Evolutionary conservation across 2,329 filamentous ascomycete species (phyloP).

Genomic region (Alternaria gansuensis): DNA sequence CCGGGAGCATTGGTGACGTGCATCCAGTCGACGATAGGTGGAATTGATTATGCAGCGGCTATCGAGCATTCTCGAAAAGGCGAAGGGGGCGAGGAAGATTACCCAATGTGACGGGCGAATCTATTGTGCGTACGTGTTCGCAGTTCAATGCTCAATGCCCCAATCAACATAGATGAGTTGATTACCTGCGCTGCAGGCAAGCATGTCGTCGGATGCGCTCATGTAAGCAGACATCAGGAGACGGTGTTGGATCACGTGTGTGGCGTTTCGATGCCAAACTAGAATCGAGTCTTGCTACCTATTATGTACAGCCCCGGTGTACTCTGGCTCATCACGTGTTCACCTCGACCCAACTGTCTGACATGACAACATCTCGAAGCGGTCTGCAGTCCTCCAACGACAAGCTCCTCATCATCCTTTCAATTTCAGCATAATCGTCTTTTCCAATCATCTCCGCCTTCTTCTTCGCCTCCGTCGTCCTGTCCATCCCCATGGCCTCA

Average conservation of each 20-base stretch:
- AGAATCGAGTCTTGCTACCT: not conserved
- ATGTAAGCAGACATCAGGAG: conserved; percentile 3
- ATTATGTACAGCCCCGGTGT: not conserved
- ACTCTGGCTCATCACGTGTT: not conserved
- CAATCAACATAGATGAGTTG: conserved; percentile 28
- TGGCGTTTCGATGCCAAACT: not conserved
- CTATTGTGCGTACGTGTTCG: conserved; percentile 44
- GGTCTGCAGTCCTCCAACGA: not conserved
- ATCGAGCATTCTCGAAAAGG: conserved; percentile 37
- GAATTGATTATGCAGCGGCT: conserved; percentile 41
- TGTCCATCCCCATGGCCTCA: not conserved
- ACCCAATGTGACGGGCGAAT: conserved; percentile 35
- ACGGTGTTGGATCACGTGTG: not conserved
- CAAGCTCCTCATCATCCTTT: not conserved
- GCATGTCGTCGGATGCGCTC: conserved; percentile 7
- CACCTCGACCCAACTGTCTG: not conserved
- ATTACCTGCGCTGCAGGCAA: conserved; percentile 3
- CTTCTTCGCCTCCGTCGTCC: not conserved
- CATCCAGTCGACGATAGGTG: conserved; percentile 33
- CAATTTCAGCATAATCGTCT: not conserved
- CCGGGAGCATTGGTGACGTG: conserved; percentile 37
- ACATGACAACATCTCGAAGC: not conserved
- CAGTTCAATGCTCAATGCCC: conserved; percentile 28
- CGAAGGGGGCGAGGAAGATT: conserved; percentile 3
- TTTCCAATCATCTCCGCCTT: not conserved